Evolutionary conservation across 2,329 filamentous ascomycete species (phyloP).

Genomic region (Verticillium zaregamsianum): DNA sequence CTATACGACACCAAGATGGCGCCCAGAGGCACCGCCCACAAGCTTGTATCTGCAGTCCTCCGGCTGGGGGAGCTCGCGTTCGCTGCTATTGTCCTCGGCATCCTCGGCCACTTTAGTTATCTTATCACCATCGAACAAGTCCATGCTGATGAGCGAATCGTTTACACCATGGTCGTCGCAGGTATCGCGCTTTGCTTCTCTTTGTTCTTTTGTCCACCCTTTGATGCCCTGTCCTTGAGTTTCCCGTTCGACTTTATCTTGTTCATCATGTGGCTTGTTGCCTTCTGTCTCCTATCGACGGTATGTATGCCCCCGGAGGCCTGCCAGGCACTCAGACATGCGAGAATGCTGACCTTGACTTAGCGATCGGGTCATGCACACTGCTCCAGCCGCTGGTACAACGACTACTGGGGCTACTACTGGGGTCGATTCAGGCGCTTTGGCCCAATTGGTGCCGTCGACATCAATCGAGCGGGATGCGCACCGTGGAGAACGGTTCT

Average conservation of each 20-base stretch:
- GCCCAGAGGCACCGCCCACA: too few relatives aligned
- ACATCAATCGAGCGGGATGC: conserved; percentile 13
- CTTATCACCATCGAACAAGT: conserved; percentile 7
- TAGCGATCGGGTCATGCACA: neutral
- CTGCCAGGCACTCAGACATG: neutral
- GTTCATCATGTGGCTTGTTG: conserved; percentile 22
- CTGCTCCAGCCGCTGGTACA: conserved; percentile 17
- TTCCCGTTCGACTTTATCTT: conserved; percentile 21
- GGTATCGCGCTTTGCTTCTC: neutral
- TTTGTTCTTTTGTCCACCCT: conserved; percentile 15
- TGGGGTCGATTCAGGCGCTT: conserved; percentile 16
- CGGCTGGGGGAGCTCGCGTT: conserved; percentile 14
- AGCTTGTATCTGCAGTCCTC: conserved; percentile 3
- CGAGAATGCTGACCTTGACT: neutral
- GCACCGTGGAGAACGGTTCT: conserved; percentile 16
- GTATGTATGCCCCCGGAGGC: conserved; percentile 6
- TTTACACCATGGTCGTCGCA: conserved; percentile 11
- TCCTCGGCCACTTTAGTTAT: conserved; percentile 17
- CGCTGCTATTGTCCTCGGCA: conserved; percentile 18
- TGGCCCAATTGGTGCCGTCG: conserved; percentile 9
- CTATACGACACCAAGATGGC: too few relatives aligned
- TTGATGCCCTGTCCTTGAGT: conserved; percentile 15
- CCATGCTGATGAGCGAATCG: conserved; percentile 12
- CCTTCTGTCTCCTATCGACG: conserved; percentile 18
- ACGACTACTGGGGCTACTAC: conserved; percentile 22